phyloP scores from a whole-genome alignment of 192 early-diverging fungal genomes.

The Rhizophlyctis rosea region DNA sequence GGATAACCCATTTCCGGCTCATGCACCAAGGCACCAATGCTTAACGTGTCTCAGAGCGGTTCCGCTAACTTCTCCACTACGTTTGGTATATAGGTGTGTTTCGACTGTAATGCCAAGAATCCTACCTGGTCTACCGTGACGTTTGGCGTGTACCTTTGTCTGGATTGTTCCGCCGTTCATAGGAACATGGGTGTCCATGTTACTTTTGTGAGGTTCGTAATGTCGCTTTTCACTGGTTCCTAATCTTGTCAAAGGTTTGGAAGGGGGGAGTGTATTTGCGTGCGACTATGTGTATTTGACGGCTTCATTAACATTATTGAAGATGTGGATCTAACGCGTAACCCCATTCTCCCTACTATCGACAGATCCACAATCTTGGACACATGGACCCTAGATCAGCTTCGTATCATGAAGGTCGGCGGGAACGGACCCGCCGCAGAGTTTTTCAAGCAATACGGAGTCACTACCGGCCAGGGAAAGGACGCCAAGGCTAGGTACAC shows the following conservation, averaged over 20 bases:
- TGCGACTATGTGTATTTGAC: too few species aligned
- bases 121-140: slow-evolving; percentile 94
- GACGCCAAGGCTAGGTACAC: slow-evolving; percentile 86
- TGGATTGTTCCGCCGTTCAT: slow-evolving; percentile 94
- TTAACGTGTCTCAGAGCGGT: background rate
- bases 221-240: too few species aligned
- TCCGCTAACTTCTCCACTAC: background rate
- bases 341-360: background rate
- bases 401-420: slow-evolving; percentile 80
- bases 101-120: slow-evolving; percentile 92
- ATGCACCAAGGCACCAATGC: background rate
- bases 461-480: slow-evolving; percentile 47
- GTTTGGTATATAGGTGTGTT: slow-evolving; percentile 63
- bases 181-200: slow-evolving; percentile 97
- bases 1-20: background rate
- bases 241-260: too few species aligned
- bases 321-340: too few species aligned
- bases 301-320: too few species aligned
- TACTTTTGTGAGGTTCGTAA: slow-evolving; percentile 81
- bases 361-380: slow-evolving; percentile 82
- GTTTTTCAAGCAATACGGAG: slow-evolving; percentile 77
- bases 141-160: slow-evolving; percentile 92
- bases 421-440: slow-evolving; percentile 81
- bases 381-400: slow-evolving; percentile 89
- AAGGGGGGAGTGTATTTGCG: too few species aligned